Evolutionary conservation across 2,329 filamentous ascomycete genomes (phyloP).

Genomic region (Pseudopyricularia cyperi): DNA sequence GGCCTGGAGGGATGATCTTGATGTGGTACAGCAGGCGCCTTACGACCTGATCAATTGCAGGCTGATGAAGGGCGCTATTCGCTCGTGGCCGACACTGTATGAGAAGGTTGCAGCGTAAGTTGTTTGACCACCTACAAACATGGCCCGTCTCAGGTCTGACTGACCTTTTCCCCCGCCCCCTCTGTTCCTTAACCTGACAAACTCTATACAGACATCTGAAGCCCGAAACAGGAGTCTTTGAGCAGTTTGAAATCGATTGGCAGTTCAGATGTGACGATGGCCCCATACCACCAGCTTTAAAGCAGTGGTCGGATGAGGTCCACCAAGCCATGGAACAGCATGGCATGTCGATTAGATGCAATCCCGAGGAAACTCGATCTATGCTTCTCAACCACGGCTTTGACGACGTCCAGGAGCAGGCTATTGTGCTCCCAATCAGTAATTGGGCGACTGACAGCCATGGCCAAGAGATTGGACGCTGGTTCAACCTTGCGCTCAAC

Average conservation of each 20-base stretch:
- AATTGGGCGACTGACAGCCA: conserved; percentile 55
- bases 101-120: conserved; percentile 52
- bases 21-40: conserved; percentile 28
- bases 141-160: not conserved
- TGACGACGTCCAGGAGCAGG: conserved; percentile 60
- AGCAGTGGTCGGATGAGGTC: conserved; percentile 58
- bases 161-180: too few species aligned
- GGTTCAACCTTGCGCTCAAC: conserved; percentile 71
- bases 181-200: conserved; percentile 6
- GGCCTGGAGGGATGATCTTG: conserved; percentile 45
- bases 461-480: conserved; percentile 58
- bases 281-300: conserved; percentile 41
- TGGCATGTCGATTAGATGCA: conserved; percentile 51
- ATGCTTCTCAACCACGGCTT: conserved; percentile 62
- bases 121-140: not conserved
- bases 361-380: conserved; percentile 35
- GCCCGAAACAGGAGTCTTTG: conserved; percentile 62
- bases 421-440: conserved; percentile 59
- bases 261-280: conserved; percentile 58
- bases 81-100: conserved; percentile 65
- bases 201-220: conserved; percentile 52
- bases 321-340: conserved; percentile 53
- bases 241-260: conserved; percentile 85
- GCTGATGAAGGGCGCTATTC: conserved; percentile 65
- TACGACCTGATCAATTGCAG: conserved; percentile 80